Conservation (phyloP, 371 early-diverging fungal genomes). For the Batrachochytrium dendrobatidis region DNA sequence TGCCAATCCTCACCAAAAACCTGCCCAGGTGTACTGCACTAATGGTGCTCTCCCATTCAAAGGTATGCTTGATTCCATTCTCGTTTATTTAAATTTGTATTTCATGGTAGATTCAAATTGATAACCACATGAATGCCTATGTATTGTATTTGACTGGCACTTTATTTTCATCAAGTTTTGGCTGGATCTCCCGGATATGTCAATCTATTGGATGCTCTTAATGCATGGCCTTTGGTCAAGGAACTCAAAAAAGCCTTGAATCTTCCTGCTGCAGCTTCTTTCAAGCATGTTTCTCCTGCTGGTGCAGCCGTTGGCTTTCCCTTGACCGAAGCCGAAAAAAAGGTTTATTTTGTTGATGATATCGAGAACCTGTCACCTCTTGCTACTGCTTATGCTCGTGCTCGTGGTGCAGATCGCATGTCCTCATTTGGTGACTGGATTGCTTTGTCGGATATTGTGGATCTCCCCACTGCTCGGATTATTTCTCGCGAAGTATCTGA, state of each 20-base stretch:
- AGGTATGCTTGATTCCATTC: conserved; percentile 26
- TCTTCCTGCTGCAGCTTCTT: conserved; percentile 91
- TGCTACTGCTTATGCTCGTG: conserved; percentile 44
- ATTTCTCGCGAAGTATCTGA: conserved; percentile 93
- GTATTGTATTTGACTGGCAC: too few relatives aligned
- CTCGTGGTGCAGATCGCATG: conserved; percentile 90
- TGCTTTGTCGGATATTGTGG: conserved; percentile 81
- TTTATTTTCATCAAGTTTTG: conserved; percentile 51
- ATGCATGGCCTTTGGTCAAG: conserved; percentile 95
- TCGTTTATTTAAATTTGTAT: neutral
- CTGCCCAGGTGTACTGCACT: conserved; percentile 84
- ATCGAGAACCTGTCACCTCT: conserved; percentile 49
- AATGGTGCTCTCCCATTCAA: conserved; percentile 81
- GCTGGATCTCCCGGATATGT: conserved; percentile 96
- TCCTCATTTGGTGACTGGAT: conserved; percentile 97
- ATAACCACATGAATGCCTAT: too few relatives aligned
- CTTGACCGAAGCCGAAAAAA: conserved; percentile 70
- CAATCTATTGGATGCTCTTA: conserved; percentile 92
- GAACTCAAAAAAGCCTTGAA: conserved; percentile 65
- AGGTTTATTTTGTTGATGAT: conserved; percentile 89
- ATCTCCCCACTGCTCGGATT: conserved; percentile 88
- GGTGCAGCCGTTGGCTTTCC: conserved; percentile 92
- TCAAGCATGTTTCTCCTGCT: conserved; percentile 97
- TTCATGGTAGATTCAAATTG: conserved; percentile 4
- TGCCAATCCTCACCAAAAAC: conserved; percentile 96